Base-by-base conservation (phyloP, 176 grass and related monocot genomes). In the Musa schizocarpa region DNA sequence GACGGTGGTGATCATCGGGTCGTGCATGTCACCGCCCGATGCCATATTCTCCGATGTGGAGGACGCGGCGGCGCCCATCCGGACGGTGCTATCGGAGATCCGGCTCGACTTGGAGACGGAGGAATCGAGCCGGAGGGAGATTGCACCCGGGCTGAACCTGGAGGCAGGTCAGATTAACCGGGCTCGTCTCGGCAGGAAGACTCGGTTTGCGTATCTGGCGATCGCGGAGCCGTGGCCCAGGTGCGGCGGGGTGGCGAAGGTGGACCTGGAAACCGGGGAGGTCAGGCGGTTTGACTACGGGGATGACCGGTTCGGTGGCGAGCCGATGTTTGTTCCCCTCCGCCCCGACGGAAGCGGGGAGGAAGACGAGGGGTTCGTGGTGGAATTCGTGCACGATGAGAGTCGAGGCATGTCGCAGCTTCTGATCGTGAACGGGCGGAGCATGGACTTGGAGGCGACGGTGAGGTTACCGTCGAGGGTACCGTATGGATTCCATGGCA, bases 1-100 rank as follows among this genome's bases (percentile, higher is more conserved):
- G 50, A 75, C 75, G 51, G 52, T 68, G 24, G 64, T 78, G 21
- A 34, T 78, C 52, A 69, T 58, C 64, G 76, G 64, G 19, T 69
- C 76, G 11, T 69, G 76, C 52, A 78, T 78, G 76, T 29, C 76
- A 52, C 76, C 76, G 12, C 64, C 65, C 9, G 76, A 78, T 16
- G 51, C 64, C 64, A 56, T 78, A 12, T 78, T 78, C 52, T 63
- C 29, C 20, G 9, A 65, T 8, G 34, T 52, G 34, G 50, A n/a
- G 11, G 50, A 50, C n/a, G 49, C 13, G 52, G 64, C 13, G 25
- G 64, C 21, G 52, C 9, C 26, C 29, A 77, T 52, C 59, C 9
- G 16, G 65, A 79, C 52, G 24, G 52, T 70, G 9, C 65, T 79
- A 11, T 79, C 65, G 23, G 77, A 69, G 65, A 70, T 79, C 77